Percentiles rank a stretch among this genome's conserved stretches.
phyloP scores from a whole-genome alignment of 208 protist genomes.

The Trypanosomatidae sp. region DNA sequence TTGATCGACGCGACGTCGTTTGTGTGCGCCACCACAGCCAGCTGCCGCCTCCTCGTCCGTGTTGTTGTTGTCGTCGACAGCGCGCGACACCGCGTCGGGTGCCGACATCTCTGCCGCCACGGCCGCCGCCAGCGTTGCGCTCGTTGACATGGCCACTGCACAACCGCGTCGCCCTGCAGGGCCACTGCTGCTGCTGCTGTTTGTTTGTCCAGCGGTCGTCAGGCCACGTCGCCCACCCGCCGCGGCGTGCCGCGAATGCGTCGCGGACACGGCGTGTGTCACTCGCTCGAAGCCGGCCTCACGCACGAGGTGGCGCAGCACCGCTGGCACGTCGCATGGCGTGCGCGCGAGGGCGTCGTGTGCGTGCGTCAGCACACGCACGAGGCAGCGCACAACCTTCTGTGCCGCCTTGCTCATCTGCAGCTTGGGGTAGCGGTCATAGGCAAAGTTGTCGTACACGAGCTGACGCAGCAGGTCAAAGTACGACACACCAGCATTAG shows the following conservation, averaged over 20 bases:
- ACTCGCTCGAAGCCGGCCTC: conserved; percentile 32
- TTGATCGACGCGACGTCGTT: background rate
- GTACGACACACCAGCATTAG: conserved; percentile 8
- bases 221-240: no score
- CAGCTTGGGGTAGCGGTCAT: conserved; percentile 18
- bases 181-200: no score
- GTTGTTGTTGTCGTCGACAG: background rate
- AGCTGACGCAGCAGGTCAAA: conserved; percentile 36
- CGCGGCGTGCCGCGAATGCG: no score
- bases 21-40: background rate
- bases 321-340: conserved; percentile 26
- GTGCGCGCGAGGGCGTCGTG: conserved; percentile 14
- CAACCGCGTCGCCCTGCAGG: no score
- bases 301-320: conserved; percentile 20
- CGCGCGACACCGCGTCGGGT: background rate
- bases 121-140: no score
- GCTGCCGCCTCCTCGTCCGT: background rate
- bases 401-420: conserved; percentile 20
- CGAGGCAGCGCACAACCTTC: conserved; percentile 18
- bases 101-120: no score
- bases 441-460: conserved; percentile 31
- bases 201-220: no score
- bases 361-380: conserved; percentile 17
- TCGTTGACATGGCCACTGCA: no score
- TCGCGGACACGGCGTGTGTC: no score